A percentile compares a stretch with the other conserved stretches of the same genome.
These are phyloP conservation scores for Oryza meyeriana DNA, from an alignment of 176 grass and related monocot genomes.

Conservation along the genomic window DNA sequence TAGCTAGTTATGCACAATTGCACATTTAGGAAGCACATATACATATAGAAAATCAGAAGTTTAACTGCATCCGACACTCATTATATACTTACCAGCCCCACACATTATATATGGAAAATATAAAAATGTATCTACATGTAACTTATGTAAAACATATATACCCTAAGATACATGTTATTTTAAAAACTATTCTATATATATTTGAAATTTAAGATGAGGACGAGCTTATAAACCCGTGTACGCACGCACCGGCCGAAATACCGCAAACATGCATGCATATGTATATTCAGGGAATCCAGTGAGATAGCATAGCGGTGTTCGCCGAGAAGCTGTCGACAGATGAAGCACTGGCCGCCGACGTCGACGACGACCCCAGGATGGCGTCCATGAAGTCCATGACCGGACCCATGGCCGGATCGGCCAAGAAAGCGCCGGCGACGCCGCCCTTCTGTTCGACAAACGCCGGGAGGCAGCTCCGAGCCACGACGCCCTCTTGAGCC, in stretches of 20 bases:
- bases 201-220: neutral
- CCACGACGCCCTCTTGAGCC: neutral
- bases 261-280: neutral
- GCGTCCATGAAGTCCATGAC: constrained; percentile 68
- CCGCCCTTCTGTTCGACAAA: constrained; percentile 36
- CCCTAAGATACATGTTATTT: constrained; percentile 30
- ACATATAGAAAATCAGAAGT: neutral
- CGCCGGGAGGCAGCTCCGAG: constrained; percentile 30
- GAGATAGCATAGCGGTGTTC: constrained; percentile 44
- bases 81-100: constrained; percentile 22
- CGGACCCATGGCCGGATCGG: constrained; percentile 31
- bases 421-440: constrained; percentile 11
- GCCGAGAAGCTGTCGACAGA: constrained; percentile 43
- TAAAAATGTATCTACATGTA: constrained; percentile 37
- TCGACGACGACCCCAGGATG: constrained; percentile 72
- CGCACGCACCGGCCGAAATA: neutral
- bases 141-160: constrained; percentile 24
- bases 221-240: constrained; percentile 18
- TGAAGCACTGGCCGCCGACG: constrained; percentile 43
- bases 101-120: constrained; percentile 23
- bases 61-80: neutral
- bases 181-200: neutral
- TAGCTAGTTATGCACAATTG: neutral
- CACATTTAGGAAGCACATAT: neutral
- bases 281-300: constrained; percentile 49